Base-by-base conservation (phyloP, 2,329 filamentous ascomycete species). In the Ascochyta lentis region DNA sequence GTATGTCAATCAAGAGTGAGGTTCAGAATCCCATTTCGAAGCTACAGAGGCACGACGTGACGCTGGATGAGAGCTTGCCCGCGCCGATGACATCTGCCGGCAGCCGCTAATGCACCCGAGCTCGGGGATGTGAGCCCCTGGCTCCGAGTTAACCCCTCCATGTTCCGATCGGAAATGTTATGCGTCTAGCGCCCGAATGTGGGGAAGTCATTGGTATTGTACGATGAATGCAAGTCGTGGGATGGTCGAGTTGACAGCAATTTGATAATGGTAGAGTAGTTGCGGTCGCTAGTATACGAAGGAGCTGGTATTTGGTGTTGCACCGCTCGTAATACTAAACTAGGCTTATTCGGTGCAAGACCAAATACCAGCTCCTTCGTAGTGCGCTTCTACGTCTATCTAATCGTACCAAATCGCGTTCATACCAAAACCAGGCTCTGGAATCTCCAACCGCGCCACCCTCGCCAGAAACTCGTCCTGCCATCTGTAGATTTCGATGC, bases 391-490 rank as follows among this genome's bases (percentile, higher is more conserved):
- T 24, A 16, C 6, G 23, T 47, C 34, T 39, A 47, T 50, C 70
- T 68, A 91, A 77, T 96, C 89, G 75, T 95, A 95, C 92, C 92
- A 96, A 60, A 96, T 92, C n/a, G 91, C 91, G 77, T 96, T 96
- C 92, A 96, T 96, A 1, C 91, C 91, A 73, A 96, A 96, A 1
- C 92, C 92, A n/a, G 90, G 90, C 79, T 96, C 92, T 6, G 87
- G 86, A 34, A 96, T 87, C 64, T 91, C 86, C 60, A 90, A 80
- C 59, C 90, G 83, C 15, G 91, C 91, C 7, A 96, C 91, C 3
- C 91, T 81, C 2, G 86, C 88, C 49, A 96, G 77, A 65, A 89
- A 91, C 80, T 95, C 91, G 55, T 92, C 88, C 62, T 89, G 83
- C 90, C 91, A 96, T 49, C 91, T 83, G 74, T 96, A 96, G 53